Evolutionary conservation across 768 basidiomycete species (phyloP).

Genomic region (Boletus tylopilopsis): DNA sequence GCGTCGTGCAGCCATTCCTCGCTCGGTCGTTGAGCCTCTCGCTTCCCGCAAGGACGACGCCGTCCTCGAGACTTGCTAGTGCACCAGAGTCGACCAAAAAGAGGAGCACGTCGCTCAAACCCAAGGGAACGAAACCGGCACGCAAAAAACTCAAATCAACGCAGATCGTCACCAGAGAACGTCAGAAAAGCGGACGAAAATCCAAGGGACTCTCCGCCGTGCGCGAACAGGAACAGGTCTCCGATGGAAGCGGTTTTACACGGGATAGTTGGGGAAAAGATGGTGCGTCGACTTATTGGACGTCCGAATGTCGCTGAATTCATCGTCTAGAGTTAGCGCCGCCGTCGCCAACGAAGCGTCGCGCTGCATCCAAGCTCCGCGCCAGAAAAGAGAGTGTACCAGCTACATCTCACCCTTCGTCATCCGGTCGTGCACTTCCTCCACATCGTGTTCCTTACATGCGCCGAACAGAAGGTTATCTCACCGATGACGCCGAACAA

Average conservation of each 20-base stretch:
- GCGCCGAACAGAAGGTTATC: constrained; percentile 27
- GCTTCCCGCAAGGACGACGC: neutral
- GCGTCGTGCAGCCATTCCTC: constrained; percentile 14
- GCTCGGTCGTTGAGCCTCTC: constrained; percentile 11
- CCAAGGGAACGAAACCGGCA: neutral
- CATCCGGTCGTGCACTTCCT: constrained; percentile 15
- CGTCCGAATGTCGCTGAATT: neutral
- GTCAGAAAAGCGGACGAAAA: constrained; percentile 2
- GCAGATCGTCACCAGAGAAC: neutral
- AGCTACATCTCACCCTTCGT: neutral
- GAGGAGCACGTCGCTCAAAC: neutral
- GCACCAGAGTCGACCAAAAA: neutral
- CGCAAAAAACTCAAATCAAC: constrained; percentile 9
- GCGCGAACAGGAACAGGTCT: neutral
- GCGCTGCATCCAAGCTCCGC: neutral
- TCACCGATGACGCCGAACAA: constrained; percentile 6
- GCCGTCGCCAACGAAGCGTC: constrained; percentile 1
- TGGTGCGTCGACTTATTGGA: constrained; percentile 6
- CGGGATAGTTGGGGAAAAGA: constrained; percentile 24
- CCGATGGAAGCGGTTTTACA: constrained; percentile 4
- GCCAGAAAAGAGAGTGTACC: constrained; percentile 3
- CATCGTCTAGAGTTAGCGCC: constrained; percentile 13
- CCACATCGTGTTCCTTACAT: constrained; percentile 22
- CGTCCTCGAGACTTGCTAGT: too few species aligned
- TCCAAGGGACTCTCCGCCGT: neutral